Base-by-base conservation (phyloP, 768 basidiomycete species). In the Saitozyma sp. region DNA sequence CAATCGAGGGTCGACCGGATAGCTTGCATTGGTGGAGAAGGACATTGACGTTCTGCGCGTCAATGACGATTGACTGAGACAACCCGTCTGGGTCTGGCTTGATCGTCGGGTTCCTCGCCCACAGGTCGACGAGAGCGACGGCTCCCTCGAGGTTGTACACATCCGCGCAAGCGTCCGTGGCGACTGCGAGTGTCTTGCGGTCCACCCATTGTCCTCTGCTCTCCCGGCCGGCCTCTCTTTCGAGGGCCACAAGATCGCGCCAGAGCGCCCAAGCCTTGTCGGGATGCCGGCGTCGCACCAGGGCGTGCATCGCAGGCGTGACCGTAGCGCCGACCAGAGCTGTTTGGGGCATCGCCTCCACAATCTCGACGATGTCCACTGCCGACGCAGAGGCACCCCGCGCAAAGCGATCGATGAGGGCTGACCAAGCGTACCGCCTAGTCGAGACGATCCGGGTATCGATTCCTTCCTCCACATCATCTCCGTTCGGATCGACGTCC, bases 21-120 rank as follows among this genome's bases (percentile, higher is more conserved):
- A 37, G 19, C 16, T 54, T 48, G 53, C 71, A 75, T 2, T 55
- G 48, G 17, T 62, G 42, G 13, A 75, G 51, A 9, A 75, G 61
- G 11, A 65, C 58, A 54, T 75, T 71, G 53, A 73, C 51, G 37
- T 70, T 71, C 17, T 64, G 62, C 10, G 59, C 46, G 45, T 75
- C 73, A 9, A 75, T 20, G 16, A 46, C 17, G 17, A 74, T 61
- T 19, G 62, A 51, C 42, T 61, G 45, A 8, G 9, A 13, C 19
- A 41, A 17, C 5, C 29, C 29, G 9, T 13, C 16, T 6, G 14
- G 16, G 50, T 42, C 4, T 38, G 56, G 17, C 13, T 16, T 6
- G 1, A n/a, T 29, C 38, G 38, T 42, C 43, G 64, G 54, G 53
- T 64, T 50, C 6, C 46, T 41, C 5, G 67, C 73, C 67, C 65